Conservation (phyloP, 129 eudicot genomes). For the Artemisia annua region DNA sequence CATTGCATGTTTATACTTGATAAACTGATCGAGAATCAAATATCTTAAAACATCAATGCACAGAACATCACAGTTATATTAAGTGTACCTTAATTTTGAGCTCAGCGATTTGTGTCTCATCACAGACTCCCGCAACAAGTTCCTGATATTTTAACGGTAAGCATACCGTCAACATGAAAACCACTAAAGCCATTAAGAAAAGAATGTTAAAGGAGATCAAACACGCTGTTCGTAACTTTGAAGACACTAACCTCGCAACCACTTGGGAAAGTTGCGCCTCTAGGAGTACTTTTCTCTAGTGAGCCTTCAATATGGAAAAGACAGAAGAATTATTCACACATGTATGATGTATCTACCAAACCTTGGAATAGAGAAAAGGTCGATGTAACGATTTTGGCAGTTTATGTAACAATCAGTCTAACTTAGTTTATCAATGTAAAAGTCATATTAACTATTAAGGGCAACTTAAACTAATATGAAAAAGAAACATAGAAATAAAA, state of each 20-base stretch:
- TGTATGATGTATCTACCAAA: too few relatives aligned
- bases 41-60: too few relatives aligned
- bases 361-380: too few relatives aligned
- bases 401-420: neutral
- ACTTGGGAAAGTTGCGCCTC: constrained; percentile 57
- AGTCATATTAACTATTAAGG: constrained; percentile 10
- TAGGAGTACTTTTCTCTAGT: constrained; percentile 42
- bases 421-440: neutral
- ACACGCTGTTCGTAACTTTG: neutral
- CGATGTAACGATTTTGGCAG: too few relatives aligned
- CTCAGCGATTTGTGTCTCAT: constrained; percentile 86
- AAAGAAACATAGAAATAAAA: neutral
- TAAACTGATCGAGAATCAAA: too few relatives aligned
- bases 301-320: constrained; percentile 38
- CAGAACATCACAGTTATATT: too few relatives aligned
- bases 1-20: too few relatives aligned
- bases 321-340: neutral
- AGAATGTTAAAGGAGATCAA: neutral
- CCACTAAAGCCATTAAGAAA: neutral
- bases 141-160: constrained; percentile 45
- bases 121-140: constrained; percentile 74
- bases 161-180: constrained; percentile 4
- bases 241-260: constrained; percentile 66
- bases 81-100: constrained; percentile 69
- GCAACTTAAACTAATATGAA: neutral